Evolutionary conservation across 2,329 filamentous ascomycete species (phyloP).

Genomic region (Parastagonospora nodorum): DNA sequence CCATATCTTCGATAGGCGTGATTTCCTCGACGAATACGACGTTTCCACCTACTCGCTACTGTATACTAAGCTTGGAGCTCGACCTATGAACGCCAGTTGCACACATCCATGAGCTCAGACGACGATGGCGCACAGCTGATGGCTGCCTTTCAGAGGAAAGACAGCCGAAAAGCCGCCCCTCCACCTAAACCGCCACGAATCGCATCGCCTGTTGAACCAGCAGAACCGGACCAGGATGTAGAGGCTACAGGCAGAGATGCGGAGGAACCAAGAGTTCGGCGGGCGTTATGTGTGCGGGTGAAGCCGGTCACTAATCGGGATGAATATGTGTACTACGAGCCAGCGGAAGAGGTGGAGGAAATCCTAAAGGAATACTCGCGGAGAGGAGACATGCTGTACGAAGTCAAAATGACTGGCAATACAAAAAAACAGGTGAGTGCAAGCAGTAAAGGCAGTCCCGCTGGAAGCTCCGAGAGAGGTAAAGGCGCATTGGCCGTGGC

Average conservation of each 20-base stretch:
- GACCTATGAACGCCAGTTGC: background rate
- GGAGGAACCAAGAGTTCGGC: conserved; percentile 9
- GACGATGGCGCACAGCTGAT: conserved; percentile 32
- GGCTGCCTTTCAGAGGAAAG: conserved; percentile 32
- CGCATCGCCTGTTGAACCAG: conserved; percentile 18
- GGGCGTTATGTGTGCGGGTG: conserved; percentile 30
- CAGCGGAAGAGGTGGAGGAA: conserved; percentile 41
- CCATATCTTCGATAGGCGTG: too few species aligned
- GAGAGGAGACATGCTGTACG: conserved; percentile 43
- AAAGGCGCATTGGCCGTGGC: background rate
- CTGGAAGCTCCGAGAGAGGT: background rate
- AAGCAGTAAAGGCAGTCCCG: conserved; percentile 3
- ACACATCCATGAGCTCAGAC: conserved; percentile 29
- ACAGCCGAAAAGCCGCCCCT: background rate
- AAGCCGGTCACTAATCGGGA: conserved; percentile 28
- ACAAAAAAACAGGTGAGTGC: conserved; percentile 49
- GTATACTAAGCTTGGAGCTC: too few species aligned
- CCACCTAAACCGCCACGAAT: background rate
- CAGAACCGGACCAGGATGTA: conserved; percentile 17
- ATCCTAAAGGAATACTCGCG: conserved; percentile 47
- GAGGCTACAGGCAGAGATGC: background rate
- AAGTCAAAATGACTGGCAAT: conserved; percentile 50
- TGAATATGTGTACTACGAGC: conserved; percentile 43
- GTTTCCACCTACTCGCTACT: too few species aligned
- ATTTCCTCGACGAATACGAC: too few species aligned